Evolutionary conservation across 2,329 filamentous ascomycete species (phyloP).

Genomic region (Mycosphaerelloides madeirae): DNA sequence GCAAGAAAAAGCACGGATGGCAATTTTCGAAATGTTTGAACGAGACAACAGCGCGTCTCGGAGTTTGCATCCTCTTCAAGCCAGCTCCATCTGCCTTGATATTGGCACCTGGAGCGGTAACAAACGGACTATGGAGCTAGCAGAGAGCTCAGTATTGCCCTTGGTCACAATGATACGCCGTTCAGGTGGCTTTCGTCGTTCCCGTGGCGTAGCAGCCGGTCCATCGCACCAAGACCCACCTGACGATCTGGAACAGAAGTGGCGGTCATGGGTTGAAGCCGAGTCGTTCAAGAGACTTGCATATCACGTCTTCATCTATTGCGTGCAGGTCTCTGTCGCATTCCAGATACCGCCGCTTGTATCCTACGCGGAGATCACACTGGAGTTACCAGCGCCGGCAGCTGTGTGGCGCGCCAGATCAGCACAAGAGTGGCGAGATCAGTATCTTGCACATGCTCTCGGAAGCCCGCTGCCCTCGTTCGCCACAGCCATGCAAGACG

Average conservation of each 20-base stretch:
- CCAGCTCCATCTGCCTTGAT: slow-evolving; percentile 15
- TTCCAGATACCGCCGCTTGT: slow-evolving; percentile 18
- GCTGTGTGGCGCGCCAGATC: slow-evolving; percentile 14
- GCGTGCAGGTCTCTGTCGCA: slow-evolving; percentile 14
- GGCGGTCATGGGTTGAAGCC: slow-evolving; percentile 16
- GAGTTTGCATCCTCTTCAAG: slow-evolving; percentile 15
- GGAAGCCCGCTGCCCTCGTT: slow-evolving; percentile 12
- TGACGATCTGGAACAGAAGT: slow-evolving; percentile 12
- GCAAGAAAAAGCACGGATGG: slow-evolving; percentile 15
- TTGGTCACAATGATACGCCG: slow-evolving; percentile 18
- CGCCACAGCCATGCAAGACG: slow-evolving; percentile 15
- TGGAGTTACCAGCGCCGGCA: slow-evolving; percentile 17
- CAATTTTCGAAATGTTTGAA: slow-evolving; percentile 15
- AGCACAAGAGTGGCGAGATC: slow-evolving; percentile 18
- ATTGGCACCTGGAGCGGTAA: slow-evolving; percentile 21
- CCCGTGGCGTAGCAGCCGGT: slow-evolving; percentile 5
- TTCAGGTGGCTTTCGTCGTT: slow-evolving; percentile 16
- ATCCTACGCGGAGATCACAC: slow-evolving; percentile 17
- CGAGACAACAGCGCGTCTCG: slow-evolving; percentile 16
- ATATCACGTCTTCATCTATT: slow-evolving; percentile 17
- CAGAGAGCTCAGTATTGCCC: slow-evolving; percentile 11
- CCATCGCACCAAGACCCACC: slow-evolving; percentile 10
- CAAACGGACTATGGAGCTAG: slow-evolving; percentile 19
- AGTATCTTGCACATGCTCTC: slow-evolving; percentile 12
- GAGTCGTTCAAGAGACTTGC: slow-evolving; percentile 18